These are phyloP conservation scores for Wickerhamiella pararugosa DNA, from an alignment of 1,139 yeast genomes.

Conservation along the genomic window DNA sequence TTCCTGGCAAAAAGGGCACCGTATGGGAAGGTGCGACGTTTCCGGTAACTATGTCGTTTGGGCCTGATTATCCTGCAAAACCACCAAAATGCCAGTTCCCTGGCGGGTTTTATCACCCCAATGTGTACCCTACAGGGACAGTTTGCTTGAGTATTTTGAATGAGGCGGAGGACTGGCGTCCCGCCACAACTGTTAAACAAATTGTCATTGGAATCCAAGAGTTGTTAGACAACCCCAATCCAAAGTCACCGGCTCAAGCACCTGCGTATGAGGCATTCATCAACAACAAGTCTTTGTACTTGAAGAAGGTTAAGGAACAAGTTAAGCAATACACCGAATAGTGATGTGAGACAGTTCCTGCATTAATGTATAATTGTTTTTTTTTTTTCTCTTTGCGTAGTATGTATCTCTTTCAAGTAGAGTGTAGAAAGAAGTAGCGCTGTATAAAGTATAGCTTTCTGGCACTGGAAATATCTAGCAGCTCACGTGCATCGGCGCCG, in stretches of 20 bases:
- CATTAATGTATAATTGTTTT: not conserved
- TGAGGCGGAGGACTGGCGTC: slow-evolving; percentile 97
- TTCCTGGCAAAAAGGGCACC: slow-evolving; percentile 83
- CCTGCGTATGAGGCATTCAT: slow-evolving; percentile 81
- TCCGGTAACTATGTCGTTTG: slow-evolving; percentile 71
- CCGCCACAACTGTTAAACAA: slow-evolving; percentile 86
- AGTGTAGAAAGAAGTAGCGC: not conserved
- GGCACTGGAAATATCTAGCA: too few relatives aligned
- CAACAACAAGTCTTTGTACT: slow-evolving; percentile 52
- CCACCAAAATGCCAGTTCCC: slow-evolving; percentile 92
- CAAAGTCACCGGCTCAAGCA: slow-evolving; percentile 93
- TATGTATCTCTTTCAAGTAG: not conserved
- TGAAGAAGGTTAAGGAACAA: slow-evolving; percentile 66
- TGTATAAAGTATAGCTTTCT: too few relatives aligned
- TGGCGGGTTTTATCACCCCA: slow-evolving; percentile 84
- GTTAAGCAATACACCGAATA: slow-evolving; percentile 47
- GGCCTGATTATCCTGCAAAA: slow-evolving; percentile 88
- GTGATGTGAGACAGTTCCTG: not conserved
- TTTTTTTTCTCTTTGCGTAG: not conserved
- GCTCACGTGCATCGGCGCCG: too few relatives aligned
- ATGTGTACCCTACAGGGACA: slow-evolving; percentile 93
- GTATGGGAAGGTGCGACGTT: slow-evolving; percentile 80
- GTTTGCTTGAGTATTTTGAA: slow-evolving; percentile 83
- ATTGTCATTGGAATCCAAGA: slow-evolving; percentile 88
- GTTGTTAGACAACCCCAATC: slow-evolving; percentile 76